Conservation (phyloP, 1,139 yeast genomes). For the Saccharomycopsis hybrid region DNA sequence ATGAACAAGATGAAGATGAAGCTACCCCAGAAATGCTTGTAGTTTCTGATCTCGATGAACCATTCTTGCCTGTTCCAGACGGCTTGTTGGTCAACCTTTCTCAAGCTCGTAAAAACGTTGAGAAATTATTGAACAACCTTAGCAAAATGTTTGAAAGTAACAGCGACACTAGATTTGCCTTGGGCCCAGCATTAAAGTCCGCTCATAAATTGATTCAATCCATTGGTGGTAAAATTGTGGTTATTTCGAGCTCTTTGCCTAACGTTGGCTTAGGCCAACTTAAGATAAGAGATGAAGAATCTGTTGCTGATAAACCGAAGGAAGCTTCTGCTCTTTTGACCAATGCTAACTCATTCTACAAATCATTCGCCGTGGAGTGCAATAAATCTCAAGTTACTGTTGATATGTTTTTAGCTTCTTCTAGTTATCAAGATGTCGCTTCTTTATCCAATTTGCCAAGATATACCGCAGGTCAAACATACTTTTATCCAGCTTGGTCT, state of each 20-base stretch:
- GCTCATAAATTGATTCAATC: slow-evolving; percentile 74
- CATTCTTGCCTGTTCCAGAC: slow-evolving; percentile 84
- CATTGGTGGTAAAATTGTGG: slow-evolving; percentile 86
- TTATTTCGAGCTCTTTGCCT: slow-evolving; percentile 77
- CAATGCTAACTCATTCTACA: slow-evolving; percentile 83
- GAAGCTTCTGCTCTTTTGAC: slow-evolving; percentile 73
- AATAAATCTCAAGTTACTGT: slow-evolving; percentile 86
- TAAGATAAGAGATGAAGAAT: slow-evolving; percentile 70
- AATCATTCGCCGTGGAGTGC: slow-evolving; percentile 92
- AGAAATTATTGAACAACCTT: slow-evolving; percentile 61
- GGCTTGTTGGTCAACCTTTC: slow-evolving; percentile 72
- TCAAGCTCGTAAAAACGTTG: slow-evolving; percentile 69
- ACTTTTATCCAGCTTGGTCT: slow-evolving; percentile 93
- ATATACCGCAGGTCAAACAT: slow-evolving; percentile 95
- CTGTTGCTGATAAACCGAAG: slow-evolving; percentile 73
- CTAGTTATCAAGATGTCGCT: slow-evolving; percentile 90
- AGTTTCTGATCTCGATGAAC: slow-evolving; percentile 86
- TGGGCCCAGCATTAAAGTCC: slow-evolving; percentile 88
- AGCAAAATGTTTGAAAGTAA: slow-evolving; percentile 67
- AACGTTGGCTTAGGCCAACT: slow-evolving; percentile 81
- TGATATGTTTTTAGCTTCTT: slow-evolving; percentile 84
- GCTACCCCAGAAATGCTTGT: slow-evolving; percentile 71
- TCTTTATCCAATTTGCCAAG: slow-evolving; percentile 85
- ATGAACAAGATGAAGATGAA: slow-evolving; percentile 42
- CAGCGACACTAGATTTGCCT: slow-evolving; percentile 64